These are phyloP conservation scores for Gnomoniopsis smithogilvyi DNA, from an alignment of 2,329 filamentous ascomycete species.

Conservation along the genomic window DNA sequence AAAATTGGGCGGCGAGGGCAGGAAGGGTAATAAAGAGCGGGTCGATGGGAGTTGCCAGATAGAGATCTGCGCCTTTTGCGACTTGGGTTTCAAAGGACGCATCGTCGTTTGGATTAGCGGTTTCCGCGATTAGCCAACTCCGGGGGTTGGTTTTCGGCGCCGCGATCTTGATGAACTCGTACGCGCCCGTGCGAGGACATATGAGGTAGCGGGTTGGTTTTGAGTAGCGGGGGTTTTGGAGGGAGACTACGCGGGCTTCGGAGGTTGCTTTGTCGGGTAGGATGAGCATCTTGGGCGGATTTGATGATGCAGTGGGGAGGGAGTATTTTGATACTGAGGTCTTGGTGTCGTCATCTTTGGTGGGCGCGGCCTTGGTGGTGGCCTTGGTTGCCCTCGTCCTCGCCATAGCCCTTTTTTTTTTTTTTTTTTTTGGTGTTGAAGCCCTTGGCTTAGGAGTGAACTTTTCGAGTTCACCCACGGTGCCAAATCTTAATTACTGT, in stretches of 20 bases:
- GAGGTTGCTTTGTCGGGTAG: constrained; percentile 52
- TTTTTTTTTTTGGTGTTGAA: too few relatives aligned
- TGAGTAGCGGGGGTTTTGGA: constrained; percentile 56
- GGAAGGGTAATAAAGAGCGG: constrained; percentile 81
- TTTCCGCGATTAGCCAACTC: constrained; percentile 58
- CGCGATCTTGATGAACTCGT: constrained; percentile 60
- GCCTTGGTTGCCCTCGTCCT: constrained; percentile 45
- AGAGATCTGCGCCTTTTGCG: constrained; percentile 68
- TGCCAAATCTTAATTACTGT: too few relatives aligned
- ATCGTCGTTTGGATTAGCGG: neutral
- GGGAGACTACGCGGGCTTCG: constrained; percentile 56
- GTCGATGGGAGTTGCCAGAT: constrained; percentile 80
- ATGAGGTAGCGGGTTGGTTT: constrained; percentile 58
- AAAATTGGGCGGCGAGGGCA: constrained; percentile 50
- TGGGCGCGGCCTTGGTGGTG: constrained; percentile 25
- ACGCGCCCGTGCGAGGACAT: constrained; percentile 59
- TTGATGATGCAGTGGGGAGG: constrained; percentile 36
- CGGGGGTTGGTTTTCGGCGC: constrained; percentile 51
- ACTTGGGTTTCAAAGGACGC: constrained; percentile 37
- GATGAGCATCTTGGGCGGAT: constrained; percentile 56
- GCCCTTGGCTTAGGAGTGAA: too few relatives aligned
- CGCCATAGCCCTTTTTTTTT: too few relatives aligned
- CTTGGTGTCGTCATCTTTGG: constrained; percentile 24
- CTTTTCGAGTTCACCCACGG: too few relatives aligned
- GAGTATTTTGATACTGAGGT: constrained; percentile 36